Evolutionary conservation across 192 early-diverging fungal genomes (phyloP).

Genomic region (Linderina pennispora): DNA sequence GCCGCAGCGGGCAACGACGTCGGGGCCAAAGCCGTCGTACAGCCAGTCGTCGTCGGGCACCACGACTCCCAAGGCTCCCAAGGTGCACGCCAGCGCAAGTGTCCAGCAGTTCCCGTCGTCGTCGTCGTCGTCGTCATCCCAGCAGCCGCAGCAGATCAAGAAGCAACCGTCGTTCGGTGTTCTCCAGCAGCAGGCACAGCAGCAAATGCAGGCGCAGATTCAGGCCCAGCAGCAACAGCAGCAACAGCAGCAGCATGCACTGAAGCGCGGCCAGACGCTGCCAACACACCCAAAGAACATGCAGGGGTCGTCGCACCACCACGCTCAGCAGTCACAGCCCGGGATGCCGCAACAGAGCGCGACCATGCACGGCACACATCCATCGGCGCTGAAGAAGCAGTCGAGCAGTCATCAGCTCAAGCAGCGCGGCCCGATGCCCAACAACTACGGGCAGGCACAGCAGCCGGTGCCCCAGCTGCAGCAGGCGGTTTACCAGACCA

Average conservation of each 20-base stretch:
- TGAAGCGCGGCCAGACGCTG: conserved; percentile 37
- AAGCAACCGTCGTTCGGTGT: conserved; percentile 14
- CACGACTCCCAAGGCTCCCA: no score
- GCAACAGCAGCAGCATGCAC: conserved; percentile 27
- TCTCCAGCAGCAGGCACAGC: conserved; percentile 13
- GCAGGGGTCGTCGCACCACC: conserved; percentile 12
- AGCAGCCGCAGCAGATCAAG: conserved; percentile 1
- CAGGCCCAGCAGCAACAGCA: conserved; percentile 24
- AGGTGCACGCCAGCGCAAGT: not conserved
- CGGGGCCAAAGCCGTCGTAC: no score
- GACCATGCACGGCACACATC: not conserved
- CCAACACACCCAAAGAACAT: conserved; percentile 15
- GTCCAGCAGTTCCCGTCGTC: conserved; percentile 1
- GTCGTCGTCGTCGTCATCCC: conserved; percentile 1
- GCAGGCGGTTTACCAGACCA: conserved; percentile 19
- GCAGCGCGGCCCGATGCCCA: conserved; percentile 17
- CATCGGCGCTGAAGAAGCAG: conserved; percentile 25
- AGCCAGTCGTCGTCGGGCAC: no score
- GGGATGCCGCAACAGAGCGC: conserved; percentile 5
- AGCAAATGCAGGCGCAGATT: not conserved
- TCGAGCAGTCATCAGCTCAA: conserved; percentile 42
- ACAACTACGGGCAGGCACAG: conserved; percentile 21
- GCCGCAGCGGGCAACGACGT: conserved; percentile 29
- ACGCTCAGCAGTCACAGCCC: conserved; percentile 14
- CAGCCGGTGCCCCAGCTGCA: conserved; percentile 9